Evolutionary conservation across 176 grass and related monocot species (phyloP).

Genomic region (Pontederia paniculata): DNA sequence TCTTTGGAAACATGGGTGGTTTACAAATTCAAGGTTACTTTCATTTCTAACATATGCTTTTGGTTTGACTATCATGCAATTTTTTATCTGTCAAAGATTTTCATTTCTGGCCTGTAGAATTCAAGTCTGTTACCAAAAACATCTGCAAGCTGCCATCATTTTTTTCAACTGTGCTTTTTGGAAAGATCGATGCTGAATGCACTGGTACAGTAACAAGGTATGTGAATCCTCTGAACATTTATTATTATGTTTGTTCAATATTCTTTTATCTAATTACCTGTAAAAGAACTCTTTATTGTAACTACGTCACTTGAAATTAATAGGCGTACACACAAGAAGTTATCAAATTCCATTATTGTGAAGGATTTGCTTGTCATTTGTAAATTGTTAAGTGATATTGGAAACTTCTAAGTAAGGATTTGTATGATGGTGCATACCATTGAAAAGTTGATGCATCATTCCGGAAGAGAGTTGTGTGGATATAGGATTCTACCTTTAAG

Average conservation of each 20-base stretch:
- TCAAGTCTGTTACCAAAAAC: constrained; percentile 87
- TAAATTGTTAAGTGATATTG: no score
- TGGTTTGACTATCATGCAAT: constrained; percentile 3
- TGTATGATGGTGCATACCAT: no score
- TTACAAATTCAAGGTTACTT: constrained; percentile 71
- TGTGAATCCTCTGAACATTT: background rate
- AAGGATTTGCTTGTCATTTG: no score
- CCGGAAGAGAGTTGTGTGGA: no score
- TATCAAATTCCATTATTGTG: no score
- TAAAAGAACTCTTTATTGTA: background rate
- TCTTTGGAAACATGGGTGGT: constrained; percentile 73
- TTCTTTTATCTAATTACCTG: constrained; percentile 13
- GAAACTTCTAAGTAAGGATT: no score
- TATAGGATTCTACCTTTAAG: no score
- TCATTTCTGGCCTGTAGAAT: constrained; percentile 49
- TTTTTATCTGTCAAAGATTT: constrained; percentile 22
- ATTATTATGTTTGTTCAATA: background rate
- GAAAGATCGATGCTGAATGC: constrained; percentile 61
- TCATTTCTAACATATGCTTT: background rate
- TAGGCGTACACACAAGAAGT: no score
- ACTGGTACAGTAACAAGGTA: constrained; percentile 86
- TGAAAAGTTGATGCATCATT: no score
- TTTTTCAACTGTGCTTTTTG: constrained; percentile 72
- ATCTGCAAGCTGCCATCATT: constrained; percentile 93
- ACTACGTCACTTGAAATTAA: no score